Conservation (phyloP, 2,329 filamentous ascomycete species). For the Endothia cerciana region DNA sequence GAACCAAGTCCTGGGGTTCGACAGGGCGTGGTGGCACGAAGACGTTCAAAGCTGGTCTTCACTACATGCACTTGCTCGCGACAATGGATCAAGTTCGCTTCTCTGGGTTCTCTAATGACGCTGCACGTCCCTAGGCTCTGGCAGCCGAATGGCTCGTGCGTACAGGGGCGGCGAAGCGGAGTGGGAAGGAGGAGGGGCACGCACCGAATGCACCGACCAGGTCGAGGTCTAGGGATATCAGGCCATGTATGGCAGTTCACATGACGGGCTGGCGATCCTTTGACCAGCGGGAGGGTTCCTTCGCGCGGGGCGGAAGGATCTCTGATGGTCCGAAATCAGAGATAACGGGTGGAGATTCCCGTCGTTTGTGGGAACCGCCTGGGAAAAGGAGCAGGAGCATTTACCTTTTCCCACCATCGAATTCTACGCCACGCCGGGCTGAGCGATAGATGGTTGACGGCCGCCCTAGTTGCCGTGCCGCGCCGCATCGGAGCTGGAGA, state of each 20-base stretch:
- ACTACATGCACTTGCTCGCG: conserved; percentile 2
- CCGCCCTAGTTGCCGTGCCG: neutral
- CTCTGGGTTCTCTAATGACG: neutral
- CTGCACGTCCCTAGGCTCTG: conserved; percentile 11
- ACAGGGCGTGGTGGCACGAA: conserved; percentile 10
- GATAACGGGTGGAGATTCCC: neutral
- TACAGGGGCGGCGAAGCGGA: neutral
- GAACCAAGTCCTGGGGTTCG: conserved; percentile 12
- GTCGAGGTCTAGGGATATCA: neutral
- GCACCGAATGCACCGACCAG: neutral
- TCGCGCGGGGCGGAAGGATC: conserved; percentile 10
- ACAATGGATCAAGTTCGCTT: neutral
- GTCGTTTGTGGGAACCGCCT: neutral
- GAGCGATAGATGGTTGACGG: neutral
- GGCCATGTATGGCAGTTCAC: neutral
- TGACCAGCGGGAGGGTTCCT: neutral
- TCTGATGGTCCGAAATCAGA: neutral
- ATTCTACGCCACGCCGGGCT: neutral
- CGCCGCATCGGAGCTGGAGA: neutral
- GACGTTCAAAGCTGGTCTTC: conserved; percentile 15
- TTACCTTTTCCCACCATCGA: neutral
- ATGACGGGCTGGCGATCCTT: conserved; percentile 8
- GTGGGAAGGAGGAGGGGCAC: neutral
- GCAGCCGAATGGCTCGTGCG: conserved; percentile 6
- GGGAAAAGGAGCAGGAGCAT: neutral